phyloP scores from a whole-genome alignment of 2,329 filamentous ascomycete genomes.

The Lecanicillium sp. region DNA sequence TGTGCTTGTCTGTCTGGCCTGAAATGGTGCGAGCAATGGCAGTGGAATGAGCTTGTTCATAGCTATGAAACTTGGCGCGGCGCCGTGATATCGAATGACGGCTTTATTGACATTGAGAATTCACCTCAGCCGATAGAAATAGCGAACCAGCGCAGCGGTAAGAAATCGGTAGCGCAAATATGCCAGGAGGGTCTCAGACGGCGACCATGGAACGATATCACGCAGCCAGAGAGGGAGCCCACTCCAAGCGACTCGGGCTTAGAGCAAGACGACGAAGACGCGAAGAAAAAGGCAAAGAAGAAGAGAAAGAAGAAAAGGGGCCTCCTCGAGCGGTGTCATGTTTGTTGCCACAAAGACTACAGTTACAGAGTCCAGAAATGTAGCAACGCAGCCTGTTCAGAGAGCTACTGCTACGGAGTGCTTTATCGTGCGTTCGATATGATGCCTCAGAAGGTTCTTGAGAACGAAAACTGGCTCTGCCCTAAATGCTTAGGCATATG shows the following conservation, averaged over 20 bases:
- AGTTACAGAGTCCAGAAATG: constrained; percentile 81
- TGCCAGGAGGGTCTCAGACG: constrained; percentile 79
- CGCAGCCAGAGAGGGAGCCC: constrained; percentile 44
- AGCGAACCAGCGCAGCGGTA: constrained; percentile 56
- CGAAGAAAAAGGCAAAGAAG: constrained; percentile 52
- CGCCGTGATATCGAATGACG: constrained; percentile 66
- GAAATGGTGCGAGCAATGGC: constrained; percentile 88
- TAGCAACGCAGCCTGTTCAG: constrained; percentile 56
- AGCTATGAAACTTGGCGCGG: constrained; percentile 79
- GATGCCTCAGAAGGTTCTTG: constrained; percentile 74
- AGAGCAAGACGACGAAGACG: constrained; percentile 55
- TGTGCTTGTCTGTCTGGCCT: constrained; percentile 81
- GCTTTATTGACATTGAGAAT: constrained; percentile 53
- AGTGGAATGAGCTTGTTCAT: constrained; percentile 67
- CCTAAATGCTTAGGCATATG: constrained; percentile 81
- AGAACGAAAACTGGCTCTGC: constrained; percentile 77
- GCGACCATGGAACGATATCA: constrained; percentile 77
- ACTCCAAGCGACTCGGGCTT: constrained; percentile 42
- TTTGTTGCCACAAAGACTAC: constrained; percentile 72
- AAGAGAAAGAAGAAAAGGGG: constrained; percentile 46
- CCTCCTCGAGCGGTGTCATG: constrained; percentile 61
- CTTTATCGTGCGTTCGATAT: constrained; percentile 87
- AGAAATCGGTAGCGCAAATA: constrained; percentile 82
- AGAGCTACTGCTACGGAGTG: constrained; percentile 86
- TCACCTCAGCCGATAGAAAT: constrained; percentile 65